Conservation (phyloP, 2,329 filamentous ascomycete species). For the Colletotrichum agaves region DNA sequence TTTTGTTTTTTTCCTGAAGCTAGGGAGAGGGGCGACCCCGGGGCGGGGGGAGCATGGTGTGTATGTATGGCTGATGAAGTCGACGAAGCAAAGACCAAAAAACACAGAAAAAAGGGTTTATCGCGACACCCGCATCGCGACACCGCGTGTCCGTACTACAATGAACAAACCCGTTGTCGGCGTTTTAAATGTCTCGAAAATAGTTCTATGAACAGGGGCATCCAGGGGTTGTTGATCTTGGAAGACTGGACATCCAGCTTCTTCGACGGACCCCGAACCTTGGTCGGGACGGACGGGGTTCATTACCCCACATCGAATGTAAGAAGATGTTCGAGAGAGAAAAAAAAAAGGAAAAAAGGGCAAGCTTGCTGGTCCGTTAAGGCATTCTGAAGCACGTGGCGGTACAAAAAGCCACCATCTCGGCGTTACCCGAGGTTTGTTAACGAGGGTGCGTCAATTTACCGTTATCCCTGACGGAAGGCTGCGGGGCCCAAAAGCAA, state of each 20-base stretch:
- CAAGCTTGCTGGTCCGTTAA: slow-evolving; percentile 1
- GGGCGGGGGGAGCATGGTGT: background rate
- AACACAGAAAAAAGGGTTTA: background rate
- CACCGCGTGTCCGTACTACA: background rate
- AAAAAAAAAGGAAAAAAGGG: background rate
- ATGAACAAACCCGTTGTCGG: background rate
- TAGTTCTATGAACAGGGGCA: background rate
- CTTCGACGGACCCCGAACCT: background rate
- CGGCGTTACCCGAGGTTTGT: slow-evolving; percentile 12
- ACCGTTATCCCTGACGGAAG: too few relatives aligned
- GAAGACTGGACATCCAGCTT: background rate
- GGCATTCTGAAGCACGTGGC: background rate
- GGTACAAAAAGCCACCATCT: slow-evolving; percentile 5
- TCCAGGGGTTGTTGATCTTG: background rate
- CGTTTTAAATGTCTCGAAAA: slow-evolving; percentile 30
- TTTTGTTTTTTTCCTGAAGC: background rate
- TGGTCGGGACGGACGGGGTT: slow-evolving; percentile 8
- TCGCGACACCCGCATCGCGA: slow-evolving; percentile 2
- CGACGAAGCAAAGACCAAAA: background rate
- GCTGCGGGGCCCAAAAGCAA: background rate
- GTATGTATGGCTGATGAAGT: background rate
- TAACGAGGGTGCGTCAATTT: slow-evolving; percentile 20
- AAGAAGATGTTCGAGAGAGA: slow-evolving; percentile 22
- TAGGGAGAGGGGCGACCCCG: too few relatives aligned
- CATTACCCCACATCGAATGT: slow-evolving; percentile 1